phyloP scores from a whole-genome alignment of 768 basidiomycete species.

The Suillus bovinus region DNA sequence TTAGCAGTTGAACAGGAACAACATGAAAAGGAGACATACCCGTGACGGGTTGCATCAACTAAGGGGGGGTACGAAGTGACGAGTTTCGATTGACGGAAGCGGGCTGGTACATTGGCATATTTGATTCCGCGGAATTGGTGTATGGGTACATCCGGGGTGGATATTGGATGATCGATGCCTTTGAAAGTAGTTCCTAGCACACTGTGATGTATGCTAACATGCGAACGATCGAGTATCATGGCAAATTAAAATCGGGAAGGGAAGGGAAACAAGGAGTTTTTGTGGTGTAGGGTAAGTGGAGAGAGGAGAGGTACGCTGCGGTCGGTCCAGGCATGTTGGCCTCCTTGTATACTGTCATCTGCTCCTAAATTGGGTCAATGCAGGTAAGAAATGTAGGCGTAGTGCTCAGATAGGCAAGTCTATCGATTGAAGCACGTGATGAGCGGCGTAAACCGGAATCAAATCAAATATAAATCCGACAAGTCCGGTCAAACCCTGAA shows the following conservation, averaged over 20 bases:
- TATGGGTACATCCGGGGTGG: conserved; percentile 53
- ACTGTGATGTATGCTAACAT: conserved; percentile 46
- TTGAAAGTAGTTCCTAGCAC: conserved; percentile 63
- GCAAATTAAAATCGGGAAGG: conserved; percentile 11
- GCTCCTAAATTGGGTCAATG: conserved; percentile 19
- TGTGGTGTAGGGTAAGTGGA: neutral
- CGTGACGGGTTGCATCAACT: conserved; percentile 65
- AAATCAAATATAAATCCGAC: neutral
- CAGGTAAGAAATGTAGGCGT: conserved; percentile 22
- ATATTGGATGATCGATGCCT: conserved; percentile 62
- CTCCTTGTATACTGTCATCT: conserved; percentile 20
- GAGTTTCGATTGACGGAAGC: conserved; percentile 73
- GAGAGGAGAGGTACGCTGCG: neutral
- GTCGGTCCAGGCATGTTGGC: conserved; percentile 17
- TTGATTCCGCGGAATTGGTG: conserved; percentile 80
- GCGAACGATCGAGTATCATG: conserved; percentile 32
- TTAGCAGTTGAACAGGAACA: conserved; percentile 9
- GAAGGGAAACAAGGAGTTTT: neutral
- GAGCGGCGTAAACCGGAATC: conserved; percentile 19
- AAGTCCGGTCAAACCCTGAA: neutral
- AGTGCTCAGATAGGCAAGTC: conserved; percentile 24
- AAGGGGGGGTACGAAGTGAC: conserved; percentile 54
- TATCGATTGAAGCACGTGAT: conserved; percentile 26
- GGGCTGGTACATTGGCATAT: conserved; percentile 71
- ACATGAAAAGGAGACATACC: conserved; percentile 44